Conservation (phyloP, 2,329 filamentous ascomycete genomes). For the Coniochaeta ligniaria region DNA sequence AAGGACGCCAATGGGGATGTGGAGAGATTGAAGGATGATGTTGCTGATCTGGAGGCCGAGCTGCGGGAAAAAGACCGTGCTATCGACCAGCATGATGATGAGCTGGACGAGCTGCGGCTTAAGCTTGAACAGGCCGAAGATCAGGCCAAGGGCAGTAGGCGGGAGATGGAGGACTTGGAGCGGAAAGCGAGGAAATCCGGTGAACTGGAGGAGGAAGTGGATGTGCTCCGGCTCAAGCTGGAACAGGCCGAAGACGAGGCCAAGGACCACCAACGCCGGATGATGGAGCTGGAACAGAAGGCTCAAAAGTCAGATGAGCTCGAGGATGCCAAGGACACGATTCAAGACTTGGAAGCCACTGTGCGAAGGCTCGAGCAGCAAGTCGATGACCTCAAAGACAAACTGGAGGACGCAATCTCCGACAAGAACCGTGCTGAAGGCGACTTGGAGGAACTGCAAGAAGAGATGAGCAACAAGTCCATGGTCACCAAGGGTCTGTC, state of each 20-base stretch:
- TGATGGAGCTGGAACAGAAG: constrained; percentile 50
- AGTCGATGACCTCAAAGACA: constrained; percentile 46
- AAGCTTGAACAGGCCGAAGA: constrained; percentile 40
- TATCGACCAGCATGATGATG: constrained; percentile 68
- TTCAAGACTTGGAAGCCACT: constrained; percentile 49
- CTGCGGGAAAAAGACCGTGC: constrained; percentile 68
- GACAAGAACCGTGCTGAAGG: constrained; percentile 51
- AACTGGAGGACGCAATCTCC: constrained; percentile 42
- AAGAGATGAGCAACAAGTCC: constrained; percentile 74
- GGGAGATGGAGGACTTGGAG: constrained; percentile 24
- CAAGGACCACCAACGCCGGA: constrained; percentile 45
- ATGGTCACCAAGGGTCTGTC: constrained; percentile 67
- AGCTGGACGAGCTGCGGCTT: constrained; percentile 59
- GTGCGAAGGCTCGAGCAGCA: constrained; percentile 47
- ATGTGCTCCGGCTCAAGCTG: constrained; percentile 45
- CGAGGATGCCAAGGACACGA: constrained; percentile 49
- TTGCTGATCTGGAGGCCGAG: constrained; percentile 69
- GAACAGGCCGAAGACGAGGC: constrained; percentile 49
- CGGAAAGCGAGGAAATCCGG: constrained; percentile 26
- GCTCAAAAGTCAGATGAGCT: constrained; percentile 43
- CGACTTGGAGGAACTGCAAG: constrained; percentile 60
- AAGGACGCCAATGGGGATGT: constrained; percentile 51
- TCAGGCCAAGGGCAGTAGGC: constrained; percentile 25
- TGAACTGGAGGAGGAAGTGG: constrained; percentile 68
- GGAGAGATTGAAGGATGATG: constrained; percentile 63